Base-by-base conservation (phyloP, 1,139 yeast species). In the Citeromyces siamensis region DNA sequence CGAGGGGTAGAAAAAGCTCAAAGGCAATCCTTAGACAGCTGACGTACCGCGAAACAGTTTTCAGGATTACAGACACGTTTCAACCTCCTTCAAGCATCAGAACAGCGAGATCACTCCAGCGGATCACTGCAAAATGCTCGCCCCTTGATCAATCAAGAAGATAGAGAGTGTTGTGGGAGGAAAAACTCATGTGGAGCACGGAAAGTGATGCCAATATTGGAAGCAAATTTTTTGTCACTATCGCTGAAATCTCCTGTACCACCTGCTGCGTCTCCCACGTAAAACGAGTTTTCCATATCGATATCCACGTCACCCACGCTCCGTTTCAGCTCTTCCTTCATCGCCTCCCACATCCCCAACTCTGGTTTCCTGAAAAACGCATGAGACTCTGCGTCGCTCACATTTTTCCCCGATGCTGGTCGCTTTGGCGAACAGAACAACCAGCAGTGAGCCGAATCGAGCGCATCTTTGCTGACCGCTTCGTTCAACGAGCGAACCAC, bases 261-360 rank as follows among this genome's bases (percentile, higher is more conserved):
- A 0, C 97, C 98, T 6, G 96, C 97, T 0, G 97, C 97, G 60
- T 90, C 98, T 4, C 98, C 98, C n/a, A 88, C 88, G 51, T 59
- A 90, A 44, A 79, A 70, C 38, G 83, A 71, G 19, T 59, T 46
- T 1, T 56, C 60, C 33, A 55, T 39, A 41, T 69, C 70, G 2
- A 75, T 38, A 16, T 42, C 41, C 12, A 46, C 16, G 18, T 32
- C 17, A 0, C 40, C 43, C 3, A 21, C 22, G 2, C 35, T 29
- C 2, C 37, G 37, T 10, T 38, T 33, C 13, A 53, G 38, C 38
- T 47, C 49, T 3, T 35, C 38, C n/a, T 58, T 40, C 26, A 55
- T 38, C 33, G 47, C 50, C 4, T 43, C 46, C 54, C 41, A 69
- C 53, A 49, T 70, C 68, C 94, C 95, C 1, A 52, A 53, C 3